Percentiles rank a stretch among this genome's conserved stretches.
phyloP scores from a whole-genome alignment of 257 asterid genomes.

The Solanum pinnatisectum region DNA sequence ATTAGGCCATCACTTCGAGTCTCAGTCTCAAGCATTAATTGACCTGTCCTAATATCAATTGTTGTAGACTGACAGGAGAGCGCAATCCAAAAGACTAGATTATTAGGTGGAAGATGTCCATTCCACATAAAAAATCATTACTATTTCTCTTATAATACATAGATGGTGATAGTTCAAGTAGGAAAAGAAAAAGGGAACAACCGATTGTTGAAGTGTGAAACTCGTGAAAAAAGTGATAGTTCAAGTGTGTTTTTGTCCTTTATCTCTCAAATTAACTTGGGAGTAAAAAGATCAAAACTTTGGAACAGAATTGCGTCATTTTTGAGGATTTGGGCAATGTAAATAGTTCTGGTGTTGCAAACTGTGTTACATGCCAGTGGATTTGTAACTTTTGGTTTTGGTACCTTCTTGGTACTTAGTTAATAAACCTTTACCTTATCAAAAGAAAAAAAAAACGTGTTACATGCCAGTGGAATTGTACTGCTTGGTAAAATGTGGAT shows the following conservation, averaged over 20 bases:
- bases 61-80: neutral
- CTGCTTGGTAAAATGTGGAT: neutral
- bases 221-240: neutral
- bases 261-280: neutral
- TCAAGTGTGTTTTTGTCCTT: neutral
- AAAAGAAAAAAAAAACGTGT: neutral
- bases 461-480: neutral
- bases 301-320: neutral
- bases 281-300: neutral
- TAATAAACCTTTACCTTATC: too few relatives aligned
- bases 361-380: neutral
- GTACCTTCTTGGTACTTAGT: too few relatives aligned
- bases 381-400: neutral
- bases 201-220: neutral
- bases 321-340: neutral
- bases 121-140: neutral
- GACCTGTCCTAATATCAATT: neutral
- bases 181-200: neutral
- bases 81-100: neutral
- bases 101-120: neutral
- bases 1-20: neutral
- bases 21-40: neutral
- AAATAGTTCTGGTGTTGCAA: neutral
- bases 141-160: neutral
- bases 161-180: neutral